phyloP scores from a whole-genome alignment of 1,284 basidiomycete genomes.

The Volvariella volvacea region DNA sequence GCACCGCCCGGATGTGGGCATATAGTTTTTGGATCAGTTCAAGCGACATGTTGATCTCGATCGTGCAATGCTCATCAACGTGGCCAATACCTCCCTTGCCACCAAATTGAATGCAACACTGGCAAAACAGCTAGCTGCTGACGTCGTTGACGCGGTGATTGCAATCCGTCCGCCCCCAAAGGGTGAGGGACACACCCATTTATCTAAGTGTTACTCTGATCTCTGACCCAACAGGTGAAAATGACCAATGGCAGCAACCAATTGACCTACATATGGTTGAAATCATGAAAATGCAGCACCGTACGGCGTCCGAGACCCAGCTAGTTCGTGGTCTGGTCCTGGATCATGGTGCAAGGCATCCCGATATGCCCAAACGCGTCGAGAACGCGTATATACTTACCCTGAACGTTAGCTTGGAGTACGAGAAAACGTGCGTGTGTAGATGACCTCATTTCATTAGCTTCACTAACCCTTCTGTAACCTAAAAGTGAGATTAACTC shows the following conservation, averaged over 20 bases:
- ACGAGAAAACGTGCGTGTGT: conserved; percentile 91
- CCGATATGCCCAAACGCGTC: conserved; percentile 98
- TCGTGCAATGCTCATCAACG: conserved; percentile 86
- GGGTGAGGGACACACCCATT: conserved; percentile 28
- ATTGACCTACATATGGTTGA: conserved; percentile 99
- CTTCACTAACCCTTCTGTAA: conserved; percentile 12
- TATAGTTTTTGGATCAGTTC: conserved; percentile 89
- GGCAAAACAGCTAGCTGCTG: conserved; percentile 85
- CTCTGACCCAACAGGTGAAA: conserved; percentile 23
- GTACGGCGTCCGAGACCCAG: conserved; percentile 97
- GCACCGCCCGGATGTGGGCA: no score
- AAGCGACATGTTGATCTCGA: conserved; percentile 74
- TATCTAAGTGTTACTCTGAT: conserved; percentile 13
- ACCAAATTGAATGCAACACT: conserved; percentile 87
- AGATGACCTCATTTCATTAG: conserved; percentile 4
- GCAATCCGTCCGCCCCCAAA: conserved; percentile 70
- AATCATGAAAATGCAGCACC: conserved; percentile 99
- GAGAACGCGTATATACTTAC: conserved; percentile 97
- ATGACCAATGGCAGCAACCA: conserved; percentile 73
- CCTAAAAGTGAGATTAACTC: conserved; percentile 91
- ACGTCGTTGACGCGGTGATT: conserved; percentile 94
- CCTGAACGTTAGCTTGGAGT: conserved; percentile 96
- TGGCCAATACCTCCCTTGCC: conserved; percentile 90
- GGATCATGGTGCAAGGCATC: conserved; percentile 94
- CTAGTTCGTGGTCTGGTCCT: conserved; percentile 93